A percentile compares a stretch with the other conserved stretches of the same genome.
Conservation (phyloP, 2,329 filamentous ascomycete species). For the Waltergamsia citrina region DNA sequence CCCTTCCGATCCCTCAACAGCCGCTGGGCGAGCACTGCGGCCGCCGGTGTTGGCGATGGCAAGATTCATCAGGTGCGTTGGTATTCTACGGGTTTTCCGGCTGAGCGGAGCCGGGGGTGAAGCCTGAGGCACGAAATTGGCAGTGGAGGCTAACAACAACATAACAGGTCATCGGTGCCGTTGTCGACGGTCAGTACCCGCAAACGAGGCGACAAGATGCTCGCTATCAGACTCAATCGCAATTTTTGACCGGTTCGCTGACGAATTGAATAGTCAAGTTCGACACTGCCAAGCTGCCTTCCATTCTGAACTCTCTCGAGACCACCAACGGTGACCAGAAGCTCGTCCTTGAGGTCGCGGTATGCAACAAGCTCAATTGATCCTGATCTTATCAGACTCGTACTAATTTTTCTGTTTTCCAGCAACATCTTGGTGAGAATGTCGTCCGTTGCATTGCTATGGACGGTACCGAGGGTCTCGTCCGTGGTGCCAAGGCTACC, state of each 20-base stretch:
- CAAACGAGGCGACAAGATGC: conserved; percentile 7
- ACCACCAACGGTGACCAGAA: conserved; percentile 88
- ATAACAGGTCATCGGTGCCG: conserved; percentile 92
- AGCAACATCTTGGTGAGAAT: conserved; percentile 99
- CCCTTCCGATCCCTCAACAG: conserved; percentile 44
- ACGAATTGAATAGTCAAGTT: conserved; percentile 71
- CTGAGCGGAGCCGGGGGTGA: conserved; percentile 4
- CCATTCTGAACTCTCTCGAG: conserved; percentile 95
- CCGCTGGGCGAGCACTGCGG: conserved; percentile 49
- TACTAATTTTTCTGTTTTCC: conserved; percentile 17
- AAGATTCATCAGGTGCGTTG: conserved; percentile 58
- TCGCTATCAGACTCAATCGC: conserved; percentile 3
- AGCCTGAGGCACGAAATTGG: conserved; percentile 4
- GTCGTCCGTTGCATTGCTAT: conserved; percentile 99
- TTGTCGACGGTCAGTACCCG: conserved; percentile 78
- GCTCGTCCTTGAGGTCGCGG: conserved; percentile 91
- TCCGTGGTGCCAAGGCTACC: conserved; percentile 74
- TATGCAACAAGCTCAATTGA: conserved; percentile 45
- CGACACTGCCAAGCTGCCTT: conserved; percentile 82
- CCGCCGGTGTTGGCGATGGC: conserved; percentile 47
- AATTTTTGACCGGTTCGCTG: conserved; percentile 10
- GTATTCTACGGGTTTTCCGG: conserved; percentile 2
- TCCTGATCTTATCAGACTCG: not conserved
- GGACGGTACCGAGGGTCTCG: conserved; percentile 99
- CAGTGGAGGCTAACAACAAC: conserved; percentile 4